Evolutionary conservation across 192 early-diverging fungal genomes (phyloP).

Genomic region (Kickxella alabastrina): DNA sequence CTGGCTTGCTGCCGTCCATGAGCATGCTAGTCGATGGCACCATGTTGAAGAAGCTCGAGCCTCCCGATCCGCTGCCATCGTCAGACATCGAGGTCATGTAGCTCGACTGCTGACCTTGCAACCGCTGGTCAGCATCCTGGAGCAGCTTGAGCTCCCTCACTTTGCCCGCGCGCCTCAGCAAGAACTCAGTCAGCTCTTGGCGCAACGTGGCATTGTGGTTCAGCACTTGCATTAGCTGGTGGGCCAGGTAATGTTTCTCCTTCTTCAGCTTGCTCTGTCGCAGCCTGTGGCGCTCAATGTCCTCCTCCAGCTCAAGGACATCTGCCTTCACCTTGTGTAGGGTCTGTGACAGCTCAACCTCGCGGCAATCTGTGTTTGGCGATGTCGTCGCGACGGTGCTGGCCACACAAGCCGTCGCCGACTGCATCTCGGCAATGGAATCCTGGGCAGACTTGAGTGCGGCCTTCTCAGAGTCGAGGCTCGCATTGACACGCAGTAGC

Average conservation of each 20-base stretch:
- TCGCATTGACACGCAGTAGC: constrained; percentile 4
- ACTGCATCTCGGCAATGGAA: background rate
- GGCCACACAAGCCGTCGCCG: background rate
- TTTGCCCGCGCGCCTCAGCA: constrained; percentile 34
- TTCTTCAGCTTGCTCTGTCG: constrained; percentile 19
- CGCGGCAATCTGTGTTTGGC: constrained; percentile 8
- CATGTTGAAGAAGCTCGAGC: constrained; percentile 26
- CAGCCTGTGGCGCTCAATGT: constrained; percentile 5
- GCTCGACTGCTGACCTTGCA: background rate
- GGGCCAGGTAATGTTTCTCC: constrained; percentile 32
- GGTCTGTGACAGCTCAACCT: constrained; percentile 2
- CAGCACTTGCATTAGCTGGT: constrained; percentile 26
- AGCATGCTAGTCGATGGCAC: constrained; percentile 43
- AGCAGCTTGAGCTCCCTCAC: constrained; percentile 23
- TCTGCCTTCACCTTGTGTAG: constrained; percentile 4
- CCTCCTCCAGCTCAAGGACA: constrained; percentile 10
- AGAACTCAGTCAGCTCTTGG: constrained; percentile 17
- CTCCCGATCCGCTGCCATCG: constrained; percentile 24
- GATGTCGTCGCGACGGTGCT: constrained; percentile 9
- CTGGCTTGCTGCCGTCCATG: constrained; percentile 21
- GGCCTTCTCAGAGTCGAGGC: constrained; percentile 4
- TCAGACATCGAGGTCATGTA: constrained; percentile 13
- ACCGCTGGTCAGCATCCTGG: constrained; percentile 1
- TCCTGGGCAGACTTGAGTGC: constrained; percentile 7
- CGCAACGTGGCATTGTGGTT: constrained; percentile 33